Evolutionary conservation across 768 basidiomycete genomes (phyloP).

Genomic region (Gloeostereum incarnatum): DNA sequence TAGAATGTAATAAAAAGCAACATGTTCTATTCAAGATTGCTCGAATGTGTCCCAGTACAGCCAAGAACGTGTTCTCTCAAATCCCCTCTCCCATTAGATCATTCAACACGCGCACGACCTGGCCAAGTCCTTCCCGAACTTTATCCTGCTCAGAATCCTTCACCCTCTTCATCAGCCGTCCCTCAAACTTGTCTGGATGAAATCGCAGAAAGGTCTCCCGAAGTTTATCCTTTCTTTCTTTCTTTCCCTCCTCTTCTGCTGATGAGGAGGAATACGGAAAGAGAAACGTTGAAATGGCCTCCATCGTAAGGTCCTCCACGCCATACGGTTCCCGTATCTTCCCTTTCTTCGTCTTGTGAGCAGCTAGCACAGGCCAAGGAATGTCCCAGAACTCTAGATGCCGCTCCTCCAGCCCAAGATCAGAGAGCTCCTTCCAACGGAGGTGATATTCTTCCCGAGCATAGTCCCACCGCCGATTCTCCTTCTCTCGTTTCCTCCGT

Average conservation of each 20-base stretch:
- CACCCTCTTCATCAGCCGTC: slow-evolving; percentile 52
- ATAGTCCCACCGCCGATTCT: slow-evolving; percentile 29
- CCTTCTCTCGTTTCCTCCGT: slow-evolving; percentile 37
- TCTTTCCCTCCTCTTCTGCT: slow-evolving; percentile 23
- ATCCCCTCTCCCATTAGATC: slow-evolving; percentile 49
- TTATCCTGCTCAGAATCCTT: slow-evolving; percentile 31
- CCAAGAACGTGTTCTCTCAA: too few relatives aligned
- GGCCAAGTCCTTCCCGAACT: slow-evolving; percentile 53
- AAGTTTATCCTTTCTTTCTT: slow-evolving; percentile 48
- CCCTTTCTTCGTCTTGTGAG: slow-evolving; percentile 17
- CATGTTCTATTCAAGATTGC: too few relatives aligned
- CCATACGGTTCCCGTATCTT: slow-evolving; percentile 12
- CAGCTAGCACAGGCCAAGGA: slow-evolving; percentile 60
- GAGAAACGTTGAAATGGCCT: slow-evolving; percentile 51
- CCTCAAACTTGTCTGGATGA: slow-evolving; percentile 80
- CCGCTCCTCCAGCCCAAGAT: slow-evolving; percentile 3
- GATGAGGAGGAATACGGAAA: slow-evolving; percentile 19
- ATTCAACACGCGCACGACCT: slow-evolving; percentile 54
- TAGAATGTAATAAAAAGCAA: too few relatives aligned
- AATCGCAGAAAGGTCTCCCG: slow-evolving; percentile 65
- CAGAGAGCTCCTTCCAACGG: slow-evolving; percentile 42
- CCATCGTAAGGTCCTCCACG: slow-evolving; percentile 43
- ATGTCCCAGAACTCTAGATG: slow-evolving; percentile 45
- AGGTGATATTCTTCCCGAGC: slow-evolving; percentile 46
- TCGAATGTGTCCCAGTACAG: too few relatives aligned